Conservation (phyloP, 1,139 yeast species). For the Scheffersomyces illinoinensis region DNA sequence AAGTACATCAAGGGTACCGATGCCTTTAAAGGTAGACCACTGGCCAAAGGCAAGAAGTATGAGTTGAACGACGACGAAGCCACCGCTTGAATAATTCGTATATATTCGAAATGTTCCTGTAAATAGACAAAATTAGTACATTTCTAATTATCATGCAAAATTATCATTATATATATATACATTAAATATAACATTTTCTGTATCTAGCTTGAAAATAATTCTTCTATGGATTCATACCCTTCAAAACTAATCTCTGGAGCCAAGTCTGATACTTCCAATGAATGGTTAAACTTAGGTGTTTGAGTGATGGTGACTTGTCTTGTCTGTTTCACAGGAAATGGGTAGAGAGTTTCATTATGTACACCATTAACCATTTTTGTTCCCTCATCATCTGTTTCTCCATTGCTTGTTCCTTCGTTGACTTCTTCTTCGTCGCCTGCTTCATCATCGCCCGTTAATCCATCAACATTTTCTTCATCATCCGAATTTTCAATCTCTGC, state of each 20-base stretch:
- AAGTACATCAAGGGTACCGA: slow-evolving; percentile 60
- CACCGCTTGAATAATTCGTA: neutral
- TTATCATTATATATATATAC: neutral
- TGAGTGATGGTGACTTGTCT: neutral
- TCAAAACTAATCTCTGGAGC: slow-evolving; percentile 1
- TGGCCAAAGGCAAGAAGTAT: neutral
- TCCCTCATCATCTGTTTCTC: neutral
- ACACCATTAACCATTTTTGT: neutral
- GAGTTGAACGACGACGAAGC: neutral
- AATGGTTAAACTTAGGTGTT: slow-evolving; percentile 1
- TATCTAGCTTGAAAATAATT: slow-evolving; percentile 12
- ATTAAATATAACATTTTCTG: neutral
- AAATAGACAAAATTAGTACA: neutral
- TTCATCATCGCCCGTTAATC: slow-evolving; percentile 7
- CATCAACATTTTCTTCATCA: slow-evolving; percentile 9
- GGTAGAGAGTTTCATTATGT: neutral
- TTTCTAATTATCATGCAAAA: neutral
- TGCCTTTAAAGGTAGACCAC: slow-evolving; percentile 22
- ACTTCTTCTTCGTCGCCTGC: slow-evolving; percentile 13
- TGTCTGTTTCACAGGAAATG: neutral
- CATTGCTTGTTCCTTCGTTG: slow-evolving; percentile 2
- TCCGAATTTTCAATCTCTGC: slow-evolving; percentile 8
- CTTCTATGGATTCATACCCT: slow-evolving; percentile 24
- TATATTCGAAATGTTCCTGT: neutral
- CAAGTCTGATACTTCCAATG: neutral